Base-by-base conservation (phyloP, 2,329 filamentous ascomycete genomes). In the Ceratocystis albifundus region DNA sequence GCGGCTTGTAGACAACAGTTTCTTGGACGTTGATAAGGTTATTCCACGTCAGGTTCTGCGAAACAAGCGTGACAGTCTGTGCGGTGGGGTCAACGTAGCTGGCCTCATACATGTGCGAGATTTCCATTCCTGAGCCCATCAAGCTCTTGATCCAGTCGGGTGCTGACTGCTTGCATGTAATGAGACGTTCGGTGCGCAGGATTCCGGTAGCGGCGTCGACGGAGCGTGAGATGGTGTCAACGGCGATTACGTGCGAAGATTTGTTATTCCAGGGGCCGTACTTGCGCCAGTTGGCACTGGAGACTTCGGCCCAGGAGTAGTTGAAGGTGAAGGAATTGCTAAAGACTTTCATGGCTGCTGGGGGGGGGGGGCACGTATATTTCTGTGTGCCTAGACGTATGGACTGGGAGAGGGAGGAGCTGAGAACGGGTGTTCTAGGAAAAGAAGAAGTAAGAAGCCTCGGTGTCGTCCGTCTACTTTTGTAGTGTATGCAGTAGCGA, bases 201-300 rank as follows among this genome's bases (percentile, higher is more conserved):
- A 85, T 82, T 70, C 83, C 83, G 12, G 83, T 84, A 25, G 74
- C 74, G 1, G 79, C 74, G 71, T 85, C 81, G 75, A 85, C 79
- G 62, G 71, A 71, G 59, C 94, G 89, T 65, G 86, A 88, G 72
- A 99, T 78, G 15, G 93, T 97, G 79, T 99, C 94, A 73, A 97
- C 94, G 71, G 90, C 92, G 70, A 95, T 86, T 71, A 99, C 94
- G 77, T 99, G 94, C 50, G 91, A 90, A n/a, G 89, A 92, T 79
- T 96, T 94, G 76, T 96, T 89, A 80, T 99, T 99, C 93, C 94
- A 97, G 22, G 93, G 93, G 73, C 90, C 95, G 79, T 99, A 99
- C 77, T 99, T 99, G 72, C 87, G 88, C 94, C 94, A 99, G 82
- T 99, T 99, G 75, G 89, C 91, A 15, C 90, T 91, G 30, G 91